phyloP scores from a whole-genome alignment of 2,329 filamentous ascomycete genomes.

The Xylariaceae sp. region DNA sequence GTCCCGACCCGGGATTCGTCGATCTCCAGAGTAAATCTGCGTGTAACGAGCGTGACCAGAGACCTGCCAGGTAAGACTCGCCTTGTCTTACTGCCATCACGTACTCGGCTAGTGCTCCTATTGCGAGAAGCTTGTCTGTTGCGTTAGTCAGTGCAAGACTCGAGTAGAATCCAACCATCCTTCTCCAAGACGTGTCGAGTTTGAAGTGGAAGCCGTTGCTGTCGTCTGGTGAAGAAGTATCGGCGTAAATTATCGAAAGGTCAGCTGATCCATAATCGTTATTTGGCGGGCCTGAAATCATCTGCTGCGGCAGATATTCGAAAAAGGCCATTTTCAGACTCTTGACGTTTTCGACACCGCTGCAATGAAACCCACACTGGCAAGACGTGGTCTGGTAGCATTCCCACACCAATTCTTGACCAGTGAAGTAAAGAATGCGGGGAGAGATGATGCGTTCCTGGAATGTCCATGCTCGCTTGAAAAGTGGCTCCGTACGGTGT shows the following conservation, averaged over 20 bases:
- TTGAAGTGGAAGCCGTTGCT: neutral
- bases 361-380: constrained; percentile 17
- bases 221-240: neutral
- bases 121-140: constrained; percentile 17
- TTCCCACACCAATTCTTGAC: constrained; percentile 21
- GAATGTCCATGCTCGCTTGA: constrained; percentile 6
- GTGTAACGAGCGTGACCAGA: constrained; percentile 18
- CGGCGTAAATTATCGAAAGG: constrained; percentile 1
- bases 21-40: constrained; percentile 15
- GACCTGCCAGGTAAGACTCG: constrained; percentile 17
- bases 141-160: constrained; percentile 13
- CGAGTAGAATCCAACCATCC: constrained; percentile 17
- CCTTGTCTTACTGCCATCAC: neutral
- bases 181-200: constrained; percentile 9
- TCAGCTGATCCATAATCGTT: neutral
- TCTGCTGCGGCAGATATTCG: neutral
- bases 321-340: constrained; percentile 1
- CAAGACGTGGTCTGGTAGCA: constrained; percentile 14
- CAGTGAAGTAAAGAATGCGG: constrained; percentile 21
- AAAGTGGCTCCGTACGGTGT: neutral
- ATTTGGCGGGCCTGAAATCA: constrained; percentile 1
- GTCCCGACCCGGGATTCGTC: constrained; percentile 1
- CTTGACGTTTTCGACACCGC: neutral
- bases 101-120: constrained; percentile 18
- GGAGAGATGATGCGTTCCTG: constrained; percentile 28